Percentiles rank a stretch among this genome's conserved stretches.
phyloP scores from a whole-genome alignment of 1,284 basidiomycete genomes.

The Veloporphyrellus conicus region DNA sequence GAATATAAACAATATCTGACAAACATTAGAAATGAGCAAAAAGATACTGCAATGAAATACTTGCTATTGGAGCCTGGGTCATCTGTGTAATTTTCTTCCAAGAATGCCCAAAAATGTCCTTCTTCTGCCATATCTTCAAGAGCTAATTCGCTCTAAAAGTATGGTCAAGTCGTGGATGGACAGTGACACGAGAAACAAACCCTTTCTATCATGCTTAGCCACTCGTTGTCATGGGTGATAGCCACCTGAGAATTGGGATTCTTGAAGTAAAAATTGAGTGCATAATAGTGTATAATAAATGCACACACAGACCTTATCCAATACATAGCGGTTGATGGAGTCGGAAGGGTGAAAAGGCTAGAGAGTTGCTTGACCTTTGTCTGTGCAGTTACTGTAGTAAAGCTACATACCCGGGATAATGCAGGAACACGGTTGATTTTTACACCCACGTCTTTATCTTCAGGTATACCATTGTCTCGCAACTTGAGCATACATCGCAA shows the following conservation, averaged over 20 bases:
- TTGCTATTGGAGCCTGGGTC: background rate
- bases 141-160: background rate
- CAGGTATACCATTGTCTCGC: too few relatives aligned
- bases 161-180: background rate
- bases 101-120: background rate
- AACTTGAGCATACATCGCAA: too few relatives aligned
- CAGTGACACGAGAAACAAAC: background rate
- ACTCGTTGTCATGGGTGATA: background rate
- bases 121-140: background rate
- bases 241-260: background rate
- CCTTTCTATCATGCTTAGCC: background rate
- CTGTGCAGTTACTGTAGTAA: too few relatives aligned
- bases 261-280: background rate
- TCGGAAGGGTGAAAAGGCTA: background rate
- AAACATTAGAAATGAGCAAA: background rate
- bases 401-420: too few relatives aligned
- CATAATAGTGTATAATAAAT: background rate
- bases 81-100: background rate
- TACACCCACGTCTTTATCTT: too few relatives aligned
- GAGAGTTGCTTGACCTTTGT: background rate
- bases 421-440: too few relatives aligned
- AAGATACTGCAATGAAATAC: background rate
- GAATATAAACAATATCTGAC: background rate
- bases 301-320: background rate
- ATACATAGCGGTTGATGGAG: constrained; percentile 1